Base-by-base conservation (phyloP, 768 basidiomycete genomes). In the Pisolithus tinctorius region DNA sequence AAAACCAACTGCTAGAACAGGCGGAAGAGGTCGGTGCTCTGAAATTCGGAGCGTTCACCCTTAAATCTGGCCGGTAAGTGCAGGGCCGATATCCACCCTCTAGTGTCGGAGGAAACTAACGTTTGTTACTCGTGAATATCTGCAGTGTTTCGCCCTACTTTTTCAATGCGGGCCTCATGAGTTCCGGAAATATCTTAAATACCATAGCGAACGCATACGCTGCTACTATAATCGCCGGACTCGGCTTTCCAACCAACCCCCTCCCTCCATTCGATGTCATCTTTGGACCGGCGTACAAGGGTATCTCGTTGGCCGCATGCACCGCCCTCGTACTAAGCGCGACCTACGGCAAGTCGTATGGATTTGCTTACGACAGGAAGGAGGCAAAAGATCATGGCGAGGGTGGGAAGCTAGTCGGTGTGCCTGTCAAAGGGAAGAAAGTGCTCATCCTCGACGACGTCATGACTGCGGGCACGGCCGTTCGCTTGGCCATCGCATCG, bases 251-350 rank as follows among this genome's bases (percentile, higher is more conserved):
- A 48, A 51, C 2, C 48, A 60, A 23, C 38, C 60, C 46, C 9
- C 51, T 77, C 6, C 71, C 74, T 1, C 43, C 62, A 26, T 83
- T 94, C 59, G 90, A 95, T 58, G 79, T 97, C 42, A 77, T 98
- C 31, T 96, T 98, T 59, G 95, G 95, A 0, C 95, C 95, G 1
- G 94, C 95, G 2, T 98, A 98, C 74, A 98, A 98, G 71, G 95
- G 93, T 25, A 98, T 98, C 62, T 80, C 93, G 0, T 82, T 99
- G 47, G 94, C 93, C 0, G 87, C 94, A 0, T 79, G 86, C 31
- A 89, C 94, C 3, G 76, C 87, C 3, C 76, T 94, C 17, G 75
- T 84, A 20, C 76, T 99, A 34, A 77, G 84, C 50, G 78, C 84
- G 11, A 74, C 80, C 44, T 75, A 90, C 61, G 69, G 72, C 4